Percentiles rank a stretch among this genome's conserved stretches.
Conservation (phyloP, 2,329 filamentous ascomycete genomes). For the Fusarium sp. region DNA sequence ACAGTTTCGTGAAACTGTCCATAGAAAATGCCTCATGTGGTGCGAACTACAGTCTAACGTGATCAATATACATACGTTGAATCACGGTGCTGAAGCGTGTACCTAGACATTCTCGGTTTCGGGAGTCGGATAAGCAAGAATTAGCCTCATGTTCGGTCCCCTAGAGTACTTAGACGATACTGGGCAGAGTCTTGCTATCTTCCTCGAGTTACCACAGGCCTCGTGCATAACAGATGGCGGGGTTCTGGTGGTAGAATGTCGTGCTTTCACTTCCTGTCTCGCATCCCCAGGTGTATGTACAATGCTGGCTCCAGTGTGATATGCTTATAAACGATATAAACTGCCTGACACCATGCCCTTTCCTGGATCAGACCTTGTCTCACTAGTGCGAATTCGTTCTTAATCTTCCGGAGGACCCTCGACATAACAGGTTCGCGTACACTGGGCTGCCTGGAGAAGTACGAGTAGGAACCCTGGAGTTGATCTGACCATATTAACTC, state of each 20-base stretch:
- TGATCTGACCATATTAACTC: background rate
- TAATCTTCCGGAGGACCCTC: background rate
- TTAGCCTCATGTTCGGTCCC: background rate
- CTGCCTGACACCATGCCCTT: background rate
- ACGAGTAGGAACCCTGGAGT: background rate
- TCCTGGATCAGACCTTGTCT: constrained; percentile 9
- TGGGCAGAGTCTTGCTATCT: background rate
- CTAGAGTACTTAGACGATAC: background rate
- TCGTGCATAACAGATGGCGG: constrained; percentile 11
- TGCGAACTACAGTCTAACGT: background rate
- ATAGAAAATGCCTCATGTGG: constrained; percentile 2
- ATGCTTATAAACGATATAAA: constrained; percentile 29
- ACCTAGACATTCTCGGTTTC: background rate
- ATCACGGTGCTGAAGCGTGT: background rate
- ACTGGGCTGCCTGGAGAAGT: background rate
- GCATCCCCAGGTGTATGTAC: background rate
- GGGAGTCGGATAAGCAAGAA: background rate
- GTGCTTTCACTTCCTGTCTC: constrained; percentile 6
- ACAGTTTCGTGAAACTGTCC: background rate
- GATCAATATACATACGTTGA: background rate
- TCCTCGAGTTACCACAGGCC: background rate
- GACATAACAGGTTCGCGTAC: background rate
- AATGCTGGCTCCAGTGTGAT: constrained; percentile 3
- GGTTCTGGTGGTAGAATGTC: constrained; percentile 10
- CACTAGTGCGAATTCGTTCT: constrained; percentile 9